Evolutionary conservation across 176 grass and related monocot species (phyloP).

Genomic region (Thalia dealbata): DNA sequence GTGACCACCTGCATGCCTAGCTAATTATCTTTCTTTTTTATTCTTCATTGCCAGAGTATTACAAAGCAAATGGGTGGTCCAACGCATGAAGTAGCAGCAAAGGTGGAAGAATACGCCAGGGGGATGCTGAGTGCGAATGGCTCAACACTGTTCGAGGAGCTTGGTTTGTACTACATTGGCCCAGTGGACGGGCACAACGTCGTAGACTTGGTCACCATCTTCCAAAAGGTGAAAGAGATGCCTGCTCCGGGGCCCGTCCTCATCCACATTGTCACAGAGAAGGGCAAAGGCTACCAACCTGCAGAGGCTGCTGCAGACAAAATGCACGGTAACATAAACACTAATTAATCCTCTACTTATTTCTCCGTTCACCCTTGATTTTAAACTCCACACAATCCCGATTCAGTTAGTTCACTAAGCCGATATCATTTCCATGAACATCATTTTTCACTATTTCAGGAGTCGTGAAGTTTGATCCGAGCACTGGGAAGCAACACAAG

Average conservation of each 20-base stretch:
- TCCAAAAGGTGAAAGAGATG: conserved; percentile 69
- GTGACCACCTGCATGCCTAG: not conserved
- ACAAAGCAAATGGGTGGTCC: conserved; percentile 71
- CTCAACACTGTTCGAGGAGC: conserved; percentile 78
- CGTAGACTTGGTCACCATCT: conserved; percentile 62
- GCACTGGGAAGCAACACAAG: conserved; percentile 60
- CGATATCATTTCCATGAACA: too few species aligned
- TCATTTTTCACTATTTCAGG: conserved; percentile 14
- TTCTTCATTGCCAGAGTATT: conserved; percentile 9
- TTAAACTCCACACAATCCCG: too few species aligned
- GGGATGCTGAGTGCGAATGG: conserved; percentile 57
- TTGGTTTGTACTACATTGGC: conserved; percentile 83
- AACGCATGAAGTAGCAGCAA: conserved; percentile 58
- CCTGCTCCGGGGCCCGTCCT: conserved; percentile 72
- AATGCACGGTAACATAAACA: conserved; percentile 54
- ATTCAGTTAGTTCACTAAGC: too few species aligned
- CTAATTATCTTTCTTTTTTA: not conserved
- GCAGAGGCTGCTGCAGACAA: conserved; percentile 66
- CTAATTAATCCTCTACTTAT: too few species aligned
- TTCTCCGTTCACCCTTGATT: too few species aligned
- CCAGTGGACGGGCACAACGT: conserved; percentile 76
- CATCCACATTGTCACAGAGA: conserved; percentile 74
- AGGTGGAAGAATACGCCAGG: conserved; percentile 75
- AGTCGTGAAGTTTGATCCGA: conserved; percentile 63
- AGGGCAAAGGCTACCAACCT: conserved; percentile 74